Evolutionary conservation across 2,329 filamentous ascomycete species (phyloP), one percentile per base, ranked within the genome.

Genomic region (Fusarium floridanum): DNA sequence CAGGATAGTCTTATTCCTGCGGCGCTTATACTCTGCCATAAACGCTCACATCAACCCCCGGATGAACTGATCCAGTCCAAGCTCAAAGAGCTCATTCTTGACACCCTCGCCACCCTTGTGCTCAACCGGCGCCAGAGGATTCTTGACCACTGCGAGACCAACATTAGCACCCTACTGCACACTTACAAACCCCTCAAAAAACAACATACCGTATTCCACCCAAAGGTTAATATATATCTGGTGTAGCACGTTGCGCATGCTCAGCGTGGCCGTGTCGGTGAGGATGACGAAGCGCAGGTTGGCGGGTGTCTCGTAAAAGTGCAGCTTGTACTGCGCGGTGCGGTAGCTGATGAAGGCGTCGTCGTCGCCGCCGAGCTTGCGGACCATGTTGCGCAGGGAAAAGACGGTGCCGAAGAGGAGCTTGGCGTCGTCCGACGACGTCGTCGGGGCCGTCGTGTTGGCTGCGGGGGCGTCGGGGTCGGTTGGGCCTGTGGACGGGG

Each of bases 221-320:
- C 97, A 99, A 27, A 98, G 90, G 82, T 97, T 98, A 68, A 98
- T 97, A 83, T 98, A 99, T 73, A 99, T 98, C 88, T 99, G 97
- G 82, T 99, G 95, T 80, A 99, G 85, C 24, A 97, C 96, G 78
- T 97, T 95, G 53, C 95, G 91, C 91, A 99, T 96, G 84, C 95
- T 98, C 76, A 93, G 90, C 67, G 94, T 94, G 76, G 91, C 93
- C 41, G 94, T 94, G 84, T 98, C 97, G 27, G 97, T 98, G 81
- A 98, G 88, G 92, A 99, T 94, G 81, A 98, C 95, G 81, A 98
- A 97, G 81, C 98, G 97, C 84, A 97, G 92, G 82, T 94, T 97
- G 62, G 95, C 97, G 1, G 95, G 95, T 14, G 97, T 98, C 87
- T 99, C 97, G 88, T 98, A 99, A 87, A 97, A 99, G 86, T 99